Base-by-base conservation (phyloP, 176 grass and related monocot genomes). In the Tillandsia fasciculata region DNA sequence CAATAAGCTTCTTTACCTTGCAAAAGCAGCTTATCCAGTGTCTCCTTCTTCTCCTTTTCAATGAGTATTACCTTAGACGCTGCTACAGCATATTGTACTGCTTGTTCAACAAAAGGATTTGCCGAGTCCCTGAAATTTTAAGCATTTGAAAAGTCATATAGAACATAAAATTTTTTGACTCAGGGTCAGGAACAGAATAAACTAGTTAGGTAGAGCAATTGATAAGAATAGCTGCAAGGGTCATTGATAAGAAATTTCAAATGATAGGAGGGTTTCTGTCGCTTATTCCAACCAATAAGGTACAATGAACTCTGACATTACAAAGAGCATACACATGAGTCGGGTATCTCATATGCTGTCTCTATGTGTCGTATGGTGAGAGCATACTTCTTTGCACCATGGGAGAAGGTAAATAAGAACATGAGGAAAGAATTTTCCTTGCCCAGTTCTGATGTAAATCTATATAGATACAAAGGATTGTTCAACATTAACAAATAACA, bases 41-140 rank as follows among this genome's bases (percentile, higher is more conserved):
- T 77, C 74, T 90, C 84, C 64, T 80, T 92, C 59, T 61, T 84
- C 12, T 82, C 86, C 13, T 83, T 83, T 12, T 87, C 86, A 72
- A 27, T 54, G 48, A 90, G 29, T 22, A 80, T 83, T 1, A 68
- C 79, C 80, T 77, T 90, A 42, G 86, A 83, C 50, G 94, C 89
- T 27, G 89, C 84, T 63, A 86, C 22, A 10, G 86, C 83, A 63
- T 85, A 92, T 10, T 97, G 86, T 80, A 97, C 81, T 27, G 89
- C 89, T 75, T 97, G 89, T 76, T 97, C 94, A 17, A 97, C 94
- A 75, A 97, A 97, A 50, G 89, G 89, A 49, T 97, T 97, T 59
- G 70, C 59, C 10, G 64, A 83, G 48, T 82, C 77, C 75, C 94
- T 97, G 73, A 64, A 64, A 84, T 11, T 42, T 48, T 24, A 24